A percentile compares a stretch with the other conserved stretches of the same genome.
Evolutionary conservation across 805 yeast genomes (phyloP).

Genomic region (Candida ascalaphidarum): DNA sequence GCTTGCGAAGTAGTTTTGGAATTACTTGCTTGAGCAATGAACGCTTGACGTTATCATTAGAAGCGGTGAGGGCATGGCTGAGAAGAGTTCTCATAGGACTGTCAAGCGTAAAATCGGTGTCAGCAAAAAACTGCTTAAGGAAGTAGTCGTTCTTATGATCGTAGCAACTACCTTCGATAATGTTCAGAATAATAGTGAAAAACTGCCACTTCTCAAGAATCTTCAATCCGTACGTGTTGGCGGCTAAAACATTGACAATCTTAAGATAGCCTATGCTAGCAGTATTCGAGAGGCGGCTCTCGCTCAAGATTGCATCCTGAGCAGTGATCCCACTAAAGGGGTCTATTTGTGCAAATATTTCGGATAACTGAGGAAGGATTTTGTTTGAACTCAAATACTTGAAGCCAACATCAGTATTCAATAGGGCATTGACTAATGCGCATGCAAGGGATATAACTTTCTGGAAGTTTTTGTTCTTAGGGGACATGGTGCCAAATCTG

Average conservation of each 20-base stretch:
- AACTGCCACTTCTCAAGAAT: slow-evolving; percentile 78
- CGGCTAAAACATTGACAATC: slow-evolving; percentile 66
- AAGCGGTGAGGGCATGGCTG: slow-evolving; percentile 52
- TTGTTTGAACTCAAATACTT: slow-evolving; percentile 63
- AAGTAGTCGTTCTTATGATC: slow-evolving; percentile 37
- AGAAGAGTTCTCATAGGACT: slow-evolving; percentile 65
- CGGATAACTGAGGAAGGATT: slow-evolving; percentile 80
- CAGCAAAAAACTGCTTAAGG: slow-evolving; percentile 47
- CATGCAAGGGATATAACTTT: slow-evolving; percentile 68
- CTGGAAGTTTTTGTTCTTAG: slow-evolving; percentile 21
- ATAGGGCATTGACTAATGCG: slow-evolving; percentile 57
- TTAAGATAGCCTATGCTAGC: slow-evolving; percentile 70
- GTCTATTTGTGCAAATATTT: slow-evolving; percentile 78
- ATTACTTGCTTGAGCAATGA: slow-evolving; percentile 50
- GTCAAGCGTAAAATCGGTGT: slow-evolving; percentile 50
- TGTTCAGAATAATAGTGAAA: slow-evolving; percentile 70
- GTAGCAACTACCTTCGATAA: slow-evolving; percentile 40
- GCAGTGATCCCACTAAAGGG: slow-evolving; percentile 70
- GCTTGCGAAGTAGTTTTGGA: slow-evolving; percentile 25
- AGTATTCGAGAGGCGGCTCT: slow-evolving; percentile 50
- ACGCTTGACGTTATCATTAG: slow-evolving; percentile 42
- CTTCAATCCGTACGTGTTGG: slow-evolving; percentile 51
- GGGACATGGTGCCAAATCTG: slow-evolving; percentile 62
- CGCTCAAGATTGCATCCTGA: slow-evolving; percentile 66
- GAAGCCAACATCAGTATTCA: slow-evolving; percentile 58